Evolutionary conservation across 305 asterid species (phyloP).

Genomic region (Lippia alba): DNA sequence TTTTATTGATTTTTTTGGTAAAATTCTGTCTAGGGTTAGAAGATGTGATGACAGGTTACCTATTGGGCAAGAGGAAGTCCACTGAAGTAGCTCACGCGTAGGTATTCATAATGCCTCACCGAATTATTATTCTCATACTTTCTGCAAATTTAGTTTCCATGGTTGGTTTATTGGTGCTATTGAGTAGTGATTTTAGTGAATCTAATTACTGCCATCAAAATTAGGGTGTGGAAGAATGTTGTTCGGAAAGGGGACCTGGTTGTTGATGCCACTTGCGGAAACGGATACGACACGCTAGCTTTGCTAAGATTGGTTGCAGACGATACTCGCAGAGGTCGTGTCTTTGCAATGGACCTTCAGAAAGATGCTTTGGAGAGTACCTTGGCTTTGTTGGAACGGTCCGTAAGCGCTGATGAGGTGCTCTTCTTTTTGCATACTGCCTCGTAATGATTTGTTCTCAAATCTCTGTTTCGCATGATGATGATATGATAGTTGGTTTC

Average conservation of each 20-base stretch:
- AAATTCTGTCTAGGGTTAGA: constrained; percentile 55
- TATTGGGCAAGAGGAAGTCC: constrained; percentile 77
- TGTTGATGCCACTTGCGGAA: constrained; percentile 95
- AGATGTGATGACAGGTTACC: constrained; percentile 69
- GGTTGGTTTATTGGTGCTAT: neutral
- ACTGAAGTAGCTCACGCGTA: constrained; percentile 95
- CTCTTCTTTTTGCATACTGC: constrained; percentile 18
- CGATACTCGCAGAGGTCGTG: constrained; percentile 62
- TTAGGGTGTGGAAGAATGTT: constrained; percentile 82
- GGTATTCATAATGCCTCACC: constrained; percentile 39
- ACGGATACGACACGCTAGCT: constrained; percentile 86
- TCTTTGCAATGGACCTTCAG: constrained; percentile 85
- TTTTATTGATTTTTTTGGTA: neutral
- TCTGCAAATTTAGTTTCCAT: neutral
- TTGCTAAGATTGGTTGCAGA: constrained; percentile 71
- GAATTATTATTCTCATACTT: neutral
- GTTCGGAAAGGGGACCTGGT: constrained; percentile 81
- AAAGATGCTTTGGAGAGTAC: constrained; percentile 77
- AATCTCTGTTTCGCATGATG: neutral
- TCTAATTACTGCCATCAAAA: constrained; percentile 6
- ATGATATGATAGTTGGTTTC: neutral
- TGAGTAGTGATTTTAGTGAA: neutral
- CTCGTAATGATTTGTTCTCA: constrained; percentile 3
- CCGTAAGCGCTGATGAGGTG: constrained; percentile 67
- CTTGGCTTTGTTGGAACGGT: constrained; percentile 64